Evolutionary conservation across 306 rosid genomes (phyloP).

Genomic region (Glycine soja): DNA sequence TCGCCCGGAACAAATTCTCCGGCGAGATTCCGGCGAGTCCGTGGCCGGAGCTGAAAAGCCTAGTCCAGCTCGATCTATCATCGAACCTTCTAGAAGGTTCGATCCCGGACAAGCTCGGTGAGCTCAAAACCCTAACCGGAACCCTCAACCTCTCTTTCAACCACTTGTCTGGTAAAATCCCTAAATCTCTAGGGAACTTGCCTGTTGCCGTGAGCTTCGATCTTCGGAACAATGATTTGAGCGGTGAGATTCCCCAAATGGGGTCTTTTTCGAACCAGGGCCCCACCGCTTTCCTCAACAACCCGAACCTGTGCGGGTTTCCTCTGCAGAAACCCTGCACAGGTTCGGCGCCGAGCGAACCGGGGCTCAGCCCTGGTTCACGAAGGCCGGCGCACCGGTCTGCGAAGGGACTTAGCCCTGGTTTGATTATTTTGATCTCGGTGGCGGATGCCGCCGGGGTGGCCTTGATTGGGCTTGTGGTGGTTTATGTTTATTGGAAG

Average conservation of each 20-base stretch:
- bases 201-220: conserved; percentile 86
- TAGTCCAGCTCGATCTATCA: conserved; percentile 81
- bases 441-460: conserved; percentile 88
- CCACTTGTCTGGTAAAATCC: conserved; percentile 74
- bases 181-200: conserved; percentile 74
- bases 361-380: conserved; percentile 48
- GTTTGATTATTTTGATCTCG: conserved; percentile 76
- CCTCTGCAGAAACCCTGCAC: conserved; percentile 78
- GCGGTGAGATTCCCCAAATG: conserved; percentile 91
- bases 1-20: conserved; percentile 68
- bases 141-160: conserved; percentile 88
- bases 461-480: conserved; percentile 72
- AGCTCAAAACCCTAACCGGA: conserved; percentile 73
- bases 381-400: conserved; percentile 41
- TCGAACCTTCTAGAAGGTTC: conserved; percentile 67
- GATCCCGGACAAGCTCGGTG: conserved; percentile 70
- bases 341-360: conserved; percentile 52
- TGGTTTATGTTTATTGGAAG: conserved; percentile 87
- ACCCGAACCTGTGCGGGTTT: conserved; percentile 80
- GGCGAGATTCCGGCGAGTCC: conserved; percentile 69
- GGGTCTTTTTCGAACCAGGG: conserved; percentile 94
- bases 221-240: conserved; percentile 75
- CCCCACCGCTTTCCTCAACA: conserved; percentile 90
- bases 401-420: conserved; percentile 70
- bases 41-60: conserved; percentile 63